These are phyloP conservation scores for Xylariales sp. DNA, from an alignment of 2,329 filamentous ascomycete genomes.

Conservation along the genomic window DNA sequence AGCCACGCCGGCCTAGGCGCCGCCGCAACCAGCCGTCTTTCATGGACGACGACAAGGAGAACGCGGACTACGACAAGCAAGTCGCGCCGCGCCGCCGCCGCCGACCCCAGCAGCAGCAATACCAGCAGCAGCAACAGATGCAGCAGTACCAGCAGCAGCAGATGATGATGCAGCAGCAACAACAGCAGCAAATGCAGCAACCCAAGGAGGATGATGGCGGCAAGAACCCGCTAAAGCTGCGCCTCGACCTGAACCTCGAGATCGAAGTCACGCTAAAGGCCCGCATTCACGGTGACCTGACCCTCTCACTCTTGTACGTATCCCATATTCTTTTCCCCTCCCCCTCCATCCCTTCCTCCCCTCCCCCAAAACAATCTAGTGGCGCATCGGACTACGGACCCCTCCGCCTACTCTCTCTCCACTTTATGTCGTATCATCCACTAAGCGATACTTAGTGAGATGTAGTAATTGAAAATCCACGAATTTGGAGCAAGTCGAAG, in stretches of 20 bases:
- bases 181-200: conserved; percentile 20
- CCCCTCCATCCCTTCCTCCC: conserved; percentile 3
- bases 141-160: conserved; percentile 21
- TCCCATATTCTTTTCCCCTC: conserved; percentile 2
- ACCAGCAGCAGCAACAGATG: conserved; percentile 16
- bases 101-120: conserved; percentile 13
- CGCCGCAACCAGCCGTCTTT: conserved; percentile 23
- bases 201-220: conserved; percentile 41
- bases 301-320: conserved; percentile 61
- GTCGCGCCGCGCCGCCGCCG: conserved; percentile 18
- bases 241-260: conserved; percentile 80
- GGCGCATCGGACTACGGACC: no score
- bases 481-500: no score
- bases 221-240: conserved; percentile 68
- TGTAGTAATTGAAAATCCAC: neutral
- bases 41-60: conserved; percentile 20
- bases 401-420: no score
- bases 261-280: conserved; percentile 84
- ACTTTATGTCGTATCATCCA: neutral
- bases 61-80: conserved; percentile 19
- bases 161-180: conserved; percentile 11
- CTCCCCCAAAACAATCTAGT: neutral
- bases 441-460: neutral
- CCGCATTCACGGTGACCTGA: conserved; percentile 79
- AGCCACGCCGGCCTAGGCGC: conserved; percentile 12